A percentile compares a stretch with the other conserved stretches of the same genome.
These are phyloP conservation scores for Mortierella claussenii DNA, from an alignment of 192 early-diverging fungal genomes.

Conservation along the genomic window DNA sequence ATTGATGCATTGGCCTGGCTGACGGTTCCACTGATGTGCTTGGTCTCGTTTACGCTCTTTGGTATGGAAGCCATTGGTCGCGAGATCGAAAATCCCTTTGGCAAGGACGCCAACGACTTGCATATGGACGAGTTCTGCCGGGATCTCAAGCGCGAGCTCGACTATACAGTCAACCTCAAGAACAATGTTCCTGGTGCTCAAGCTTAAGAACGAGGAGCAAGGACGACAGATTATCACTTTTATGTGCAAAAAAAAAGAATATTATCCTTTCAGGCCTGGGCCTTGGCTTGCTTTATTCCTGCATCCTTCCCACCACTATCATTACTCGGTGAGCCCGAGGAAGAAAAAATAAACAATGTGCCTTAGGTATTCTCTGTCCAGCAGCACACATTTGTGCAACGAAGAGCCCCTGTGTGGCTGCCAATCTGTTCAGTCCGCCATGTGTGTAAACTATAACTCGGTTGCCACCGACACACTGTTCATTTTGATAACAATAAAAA, in stretches of 20 bases:
- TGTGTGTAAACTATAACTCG: no score
- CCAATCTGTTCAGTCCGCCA: no score
- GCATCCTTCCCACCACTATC: no score
- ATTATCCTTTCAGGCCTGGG: no score
- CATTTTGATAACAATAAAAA: no score
- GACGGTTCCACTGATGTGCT: slow-evolving; percentile 66
- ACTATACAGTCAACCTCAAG: slow-evolving; percentile 58
- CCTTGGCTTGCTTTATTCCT: no score
- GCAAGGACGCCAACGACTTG: slow-evolving; percentile 64
- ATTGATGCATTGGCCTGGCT: slow-evolving; percentile 56
- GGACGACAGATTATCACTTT: not conserved
- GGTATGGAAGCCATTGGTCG: slow-evolving; percentile 79
- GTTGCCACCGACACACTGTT: no score
- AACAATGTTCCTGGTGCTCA: slow-evolving; percentile 24
- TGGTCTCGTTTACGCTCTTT: slow-evolving; percentile 76
- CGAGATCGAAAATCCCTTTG: slow-evolving; percentile 87
- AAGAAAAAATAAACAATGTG: no score
- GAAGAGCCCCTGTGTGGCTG: no score
- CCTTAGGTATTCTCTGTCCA: no score
- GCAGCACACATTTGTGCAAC: no score
- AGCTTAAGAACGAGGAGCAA: not conserved
- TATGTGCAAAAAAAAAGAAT: not conserved
- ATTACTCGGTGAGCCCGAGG: no score
- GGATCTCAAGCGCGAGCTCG: slow-evolving; percentile 62
- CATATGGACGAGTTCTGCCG: slow-evolving; percentile 63